A percentile compares a stretch with the other conserved stretches of the same genome.
These are phyloP conservation scores for Cladophialophora immunda DNA, from an alignment of 2,329 filamentous ascomycete genomes.

Conservation along the genomic window DNA sequence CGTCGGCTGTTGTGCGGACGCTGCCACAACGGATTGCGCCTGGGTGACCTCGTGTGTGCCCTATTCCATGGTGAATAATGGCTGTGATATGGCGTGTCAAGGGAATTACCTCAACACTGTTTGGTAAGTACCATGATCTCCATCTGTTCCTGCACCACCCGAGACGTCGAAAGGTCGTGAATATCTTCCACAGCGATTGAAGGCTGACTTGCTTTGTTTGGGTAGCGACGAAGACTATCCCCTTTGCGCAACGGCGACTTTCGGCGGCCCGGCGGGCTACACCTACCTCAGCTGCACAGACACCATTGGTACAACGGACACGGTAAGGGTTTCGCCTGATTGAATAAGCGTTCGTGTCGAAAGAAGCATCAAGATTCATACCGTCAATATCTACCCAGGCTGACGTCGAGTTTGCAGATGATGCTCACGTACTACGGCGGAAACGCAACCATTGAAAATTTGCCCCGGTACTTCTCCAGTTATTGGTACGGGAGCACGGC, in stretches of 20 bases:
- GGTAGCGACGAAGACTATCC: slow-evolving; percentile 5
- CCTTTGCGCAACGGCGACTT: slow-evolving; percentile 24
- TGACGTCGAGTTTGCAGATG: slow-evolving; percentile 1
- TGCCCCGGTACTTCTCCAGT: slow-evolving; percentile 21
- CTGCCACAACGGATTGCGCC: slow-evolving; percentile 19
- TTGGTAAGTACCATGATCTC: slow-evolving; percentile 9
- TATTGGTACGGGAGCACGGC: slow-evolving; percentile 17
- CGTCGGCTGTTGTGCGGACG: slow-evolving; percentile 19
- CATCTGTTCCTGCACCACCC: neutral
- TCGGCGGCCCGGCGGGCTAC: slow-evolving; percentile 23
- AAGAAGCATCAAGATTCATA: neutral
- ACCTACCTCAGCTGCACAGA: slow-evolving; percentile 25
- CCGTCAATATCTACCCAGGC: neutral
- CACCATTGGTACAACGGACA: slow-evolving; percentile 17
- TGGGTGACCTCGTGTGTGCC: slow-evolving; percentile 24
- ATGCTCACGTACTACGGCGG: slow-evolving; percentile 20
- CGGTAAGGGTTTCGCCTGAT: neutral
- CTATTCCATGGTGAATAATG: slow-evolving; percentile 20
- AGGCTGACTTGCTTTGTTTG: neutral
- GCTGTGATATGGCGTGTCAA: slow-evolving; percentile 23
- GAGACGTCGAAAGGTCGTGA: neutral
- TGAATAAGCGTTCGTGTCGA: neutral
- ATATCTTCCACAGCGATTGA: neutral
- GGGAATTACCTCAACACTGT: slow-evolving; percentile 21
- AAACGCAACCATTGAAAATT: neutral